Evolutionary conservation across 495 filamentous ascomycete species (phyloP).

Genomic region (Penicillium maclennaniae): DNA sequence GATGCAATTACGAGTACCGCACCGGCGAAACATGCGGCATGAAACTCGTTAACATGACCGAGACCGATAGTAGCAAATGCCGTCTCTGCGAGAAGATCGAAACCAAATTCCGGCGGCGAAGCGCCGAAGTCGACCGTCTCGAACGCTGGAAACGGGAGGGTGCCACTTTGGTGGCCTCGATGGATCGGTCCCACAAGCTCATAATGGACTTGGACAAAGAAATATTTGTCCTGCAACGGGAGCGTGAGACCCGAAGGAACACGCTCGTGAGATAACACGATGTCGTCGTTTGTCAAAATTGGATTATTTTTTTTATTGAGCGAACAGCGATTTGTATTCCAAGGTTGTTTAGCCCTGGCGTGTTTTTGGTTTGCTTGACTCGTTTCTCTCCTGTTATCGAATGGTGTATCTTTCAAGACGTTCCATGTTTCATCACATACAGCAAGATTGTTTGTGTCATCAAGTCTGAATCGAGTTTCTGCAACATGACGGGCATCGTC

Average conservation of each 20-base stretch:
- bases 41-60: slow-evolving; percentile 77
- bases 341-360: slow-evolving; percentile 13
- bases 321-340: slow-evolving; percentile 15
- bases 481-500: slow-evolving; percentile 25
- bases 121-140: slow-evolving; percentile 73
- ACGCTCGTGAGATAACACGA: slow-evolving; percentile 27
- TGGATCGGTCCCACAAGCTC: slow-evolving; percentile 67
- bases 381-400: slow-evolving; percentile 19
- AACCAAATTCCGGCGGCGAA: slow-evolving; percentile 74
- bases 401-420: slow-evolving; percentile 19
- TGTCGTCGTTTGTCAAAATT: slow-evolving; percentile 6
- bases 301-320: slow-evolving; percentile 12
- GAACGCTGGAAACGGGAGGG: slow-evolving; percentile 74
- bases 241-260: slow-evolving; percentile 37
- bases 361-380: slow-evolving; percentile 17
- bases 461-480: slow-evolving; percentile 32
- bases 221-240: slow-evolving; percentile 50
- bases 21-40: slow-evolving; percentile 98
- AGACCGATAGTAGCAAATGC: slow-evolving; percentile 57
- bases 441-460: slow-evolving; percentile 26
- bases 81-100: slow-evolving; percentile 88
- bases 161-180: slow-evolving; percentile 68
- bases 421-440: slow-evolving; percentile 34
- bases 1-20: slow-evolving; percentile 94
- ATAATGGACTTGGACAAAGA: slow-evolving; percentile 60